These are phyloP conservation scores for Orbilia blumenaviensis DNA, from an alignment of 2,329 filamentous ascomycete species.

Conservation along the genomic window DNA sequence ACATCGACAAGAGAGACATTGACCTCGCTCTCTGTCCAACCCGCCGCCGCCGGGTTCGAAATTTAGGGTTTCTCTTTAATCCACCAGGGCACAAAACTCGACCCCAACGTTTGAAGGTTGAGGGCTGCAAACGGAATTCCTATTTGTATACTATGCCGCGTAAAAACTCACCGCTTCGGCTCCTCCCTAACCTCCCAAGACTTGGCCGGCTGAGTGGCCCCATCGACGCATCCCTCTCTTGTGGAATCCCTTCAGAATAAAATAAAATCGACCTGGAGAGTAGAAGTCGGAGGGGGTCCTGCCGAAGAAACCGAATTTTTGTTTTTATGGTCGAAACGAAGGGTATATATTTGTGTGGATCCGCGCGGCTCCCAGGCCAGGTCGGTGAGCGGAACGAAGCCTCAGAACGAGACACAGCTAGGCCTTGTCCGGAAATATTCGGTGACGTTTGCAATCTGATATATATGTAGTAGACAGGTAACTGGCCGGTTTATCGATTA, in stretches of 20 bases:
- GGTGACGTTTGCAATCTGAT: neutral
- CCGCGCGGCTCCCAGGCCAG: neutral
- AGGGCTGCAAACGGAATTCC: constrained; percentile 42
- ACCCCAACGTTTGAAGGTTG: neutral
- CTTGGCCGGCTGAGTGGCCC: constrained; percentile 50
- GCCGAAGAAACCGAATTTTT: neutral
- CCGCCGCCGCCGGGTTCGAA: neutral
- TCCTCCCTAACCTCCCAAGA: constrained; percentile 53
- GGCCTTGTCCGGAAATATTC: neutral
- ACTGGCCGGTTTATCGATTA: constrained; percentile 2
- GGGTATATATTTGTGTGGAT: neutral
- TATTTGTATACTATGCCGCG: neutral
- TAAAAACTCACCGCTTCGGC: constrained; percentile 49
- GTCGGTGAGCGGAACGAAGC: neutral
- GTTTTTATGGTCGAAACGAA: neutral
- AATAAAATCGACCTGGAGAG: neutral
- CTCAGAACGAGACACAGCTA: constrained; percentile 3
- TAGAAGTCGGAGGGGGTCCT: neutral
- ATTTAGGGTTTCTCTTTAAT: neutral
- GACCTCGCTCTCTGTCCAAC: neutral
- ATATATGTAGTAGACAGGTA: too few relatives aligned
- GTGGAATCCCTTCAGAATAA: neutral
- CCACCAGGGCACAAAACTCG: constrained; percentile 2
- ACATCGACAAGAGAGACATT: constrained; percentile 6
- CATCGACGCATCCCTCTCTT: constrained; percentile 24